Evolutionary conservation across 2,329 filamentous ascomycete species (phyloP).

Genomic region (Ceratocystiopsis minuta): DNA sequence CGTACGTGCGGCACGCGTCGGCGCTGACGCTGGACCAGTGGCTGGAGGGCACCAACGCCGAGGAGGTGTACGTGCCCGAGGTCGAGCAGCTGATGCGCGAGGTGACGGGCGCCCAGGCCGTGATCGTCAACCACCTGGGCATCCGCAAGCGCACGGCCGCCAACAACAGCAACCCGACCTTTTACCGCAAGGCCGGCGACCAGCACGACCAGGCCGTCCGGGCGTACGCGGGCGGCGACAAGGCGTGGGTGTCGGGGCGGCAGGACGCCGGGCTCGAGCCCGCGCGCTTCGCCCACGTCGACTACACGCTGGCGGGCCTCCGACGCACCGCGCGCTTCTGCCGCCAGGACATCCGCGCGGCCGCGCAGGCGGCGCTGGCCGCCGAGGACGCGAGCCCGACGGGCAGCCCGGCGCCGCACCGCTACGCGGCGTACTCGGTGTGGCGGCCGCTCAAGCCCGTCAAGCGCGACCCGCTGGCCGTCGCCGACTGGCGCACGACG

Average conservation of each 20-base stretch:
- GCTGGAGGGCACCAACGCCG: not conserved
- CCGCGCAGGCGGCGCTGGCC: not conserved
- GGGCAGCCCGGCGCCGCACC: not conserved
- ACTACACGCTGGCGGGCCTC: conserved; percentile 1
- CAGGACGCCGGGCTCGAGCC: conserved; percentile 1
- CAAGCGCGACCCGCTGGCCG: not conserved
- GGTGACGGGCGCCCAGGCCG: conserved; percentile 1
- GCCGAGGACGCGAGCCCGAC: not conserved
- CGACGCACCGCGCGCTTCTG: conserved; percentile 1
- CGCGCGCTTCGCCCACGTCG: conserved; percentile 1
- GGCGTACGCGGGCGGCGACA: not conserved
- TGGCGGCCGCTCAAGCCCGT: conserved; percentile 1
- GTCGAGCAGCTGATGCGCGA: not conserved
- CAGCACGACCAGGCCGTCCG: conserved; percentile 2
- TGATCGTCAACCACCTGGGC: conserved; percentile 2
- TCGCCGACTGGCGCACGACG: conserved; percentile 1
- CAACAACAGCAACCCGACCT: conserved; percentile 1
- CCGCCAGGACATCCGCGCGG: conserved; percentile 1
- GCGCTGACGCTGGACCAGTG: not conserved
- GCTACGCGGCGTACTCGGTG: conserved; percentile 1
- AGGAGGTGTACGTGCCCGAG: conserved; percentile 1
- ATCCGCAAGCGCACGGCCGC: conserved; percentile 1
- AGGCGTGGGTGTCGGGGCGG: conserved; percentile 1
- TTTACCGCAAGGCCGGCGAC: conserved; percentile 3
- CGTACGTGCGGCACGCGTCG: not conserved